These are phyloP conservation scores for Macadamia integrifolia DNA, from an alignment of 164 flowering plant species.

Conservation along the genomic window DNA sequence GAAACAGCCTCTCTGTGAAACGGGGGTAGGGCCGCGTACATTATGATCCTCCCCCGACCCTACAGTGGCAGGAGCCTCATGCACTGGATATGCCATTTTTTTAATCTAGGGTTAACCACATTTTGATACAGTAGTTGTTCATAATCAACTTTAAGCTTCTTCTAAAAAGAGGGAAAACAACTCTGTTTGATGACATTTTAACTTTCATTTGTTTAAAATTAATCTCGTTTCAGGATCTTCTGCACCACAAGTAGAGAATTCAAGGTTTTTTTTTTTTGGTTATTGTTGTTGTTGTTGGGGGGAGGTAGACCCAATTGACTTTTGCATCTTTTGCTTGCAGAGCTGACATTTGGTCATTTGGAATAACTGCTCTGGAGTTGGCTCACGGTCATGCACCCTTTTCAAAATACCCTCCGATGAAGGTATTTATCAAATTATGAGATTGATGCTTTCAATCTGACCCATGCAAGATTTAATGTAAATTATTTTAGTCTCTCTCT, in stretches of 20 bases:
- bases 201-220: background rate
- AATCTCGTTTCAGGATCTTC: background rate
- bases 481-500: constrained; percentile 3
- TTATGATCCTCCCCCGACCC: too few species aligned
- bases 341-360: constrained; percentile 77
- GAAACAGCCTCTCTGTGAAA: too few species aligned
- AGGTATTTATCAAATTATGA: constrained; percentile 29
- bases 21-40: too few species aligned
- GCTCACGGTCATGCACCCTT: constrained; percentile 83
- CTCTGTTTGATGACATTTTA: background rate
- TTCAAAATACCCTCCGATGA: constrained; percentile 74
- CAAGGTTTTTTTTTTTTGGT: background rate
- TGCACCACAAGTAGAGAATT: background rate
- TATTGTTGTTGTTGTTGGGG: too few species aligned
- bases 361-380: constrained; percentile 66
- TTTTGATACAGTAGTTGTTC: background rate
- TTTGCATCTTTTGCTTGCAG: constrained; percentile 18
- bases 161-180: background rate
- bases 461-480: background rate
- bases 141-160: background rate
- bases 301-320: background rate
- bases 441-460: background rate
- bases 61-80: too few species aligned
- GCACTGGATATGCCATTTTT: too few species aligned
- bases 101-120: too few species aligned